Percentiles rank a stretch among this genome's conserved stretches.
Conservation (phyloP, 1,284 basidiomycete species). For the Trametes polyzona region DNA sequence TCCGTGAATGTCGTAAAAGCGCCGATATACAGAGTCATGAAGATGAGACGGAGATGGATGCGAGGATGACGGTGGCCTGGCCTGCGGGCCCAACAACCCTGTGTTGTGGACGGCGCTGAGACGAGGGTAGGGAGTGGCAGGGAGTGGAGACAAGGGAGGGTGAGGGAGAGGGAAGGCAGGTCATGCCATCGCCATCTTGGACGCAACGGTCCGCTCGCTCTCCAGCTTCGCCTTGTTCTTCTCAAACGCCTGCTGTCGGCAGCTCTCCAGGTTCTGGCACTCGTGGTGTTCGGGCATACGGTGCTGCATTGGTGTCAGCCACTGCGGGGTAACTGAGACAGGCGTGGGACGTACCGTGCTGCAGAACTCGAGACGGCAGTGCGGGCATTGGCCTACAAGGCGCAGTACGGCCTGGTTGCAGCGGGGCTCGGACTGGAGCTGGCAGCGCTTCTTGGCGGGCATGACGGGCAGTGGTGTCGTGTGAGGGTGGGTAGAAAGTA, state of each 20-base stretch:
- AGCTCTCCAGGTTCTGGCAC: slow-evolving; percentile 79
- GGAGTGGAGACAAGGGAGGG: neutral
- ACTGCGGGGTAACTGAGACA: neutral
- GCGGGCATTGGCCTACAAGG: slow-evolving; percentile 81
- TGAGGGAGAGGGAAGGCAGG: slow-evolving; percentile 16
- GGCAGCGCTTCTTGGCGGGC: slow-evolving; percentile 85
- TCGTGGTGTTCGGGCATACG: slow-evolving; percentile 83
- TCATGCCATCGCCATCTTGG: slow-evolving; percentile 83
- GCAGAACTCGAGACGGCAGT: slow-evolving; percentile 78
- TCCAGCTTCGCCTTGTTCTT: slow-evolving; percentile 85
- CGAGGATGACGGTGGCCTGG: slow-evolving; percentile 23
- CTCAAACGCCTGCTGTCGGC: slow-evolving; percentile 83
- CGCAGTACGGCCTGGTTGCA: slow-evolving; percentile 80
- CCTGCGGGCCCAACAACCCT: slow-evolving; percentile 18
- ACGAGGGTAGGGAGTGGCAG: slow-evolving; percentile 17
- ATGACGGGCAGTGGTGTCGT: slow-evolving; percentile 46
- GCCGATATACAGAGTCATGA: slow-evolving; percentile 27
- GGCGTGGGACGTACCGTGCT: slow-evolving; percentile 59
- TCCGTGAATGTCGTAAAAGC: slow-evolving; percentile 33
- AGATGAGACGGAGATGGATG: slow-evolving; percentile 22
- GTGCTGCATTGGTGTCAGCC: slow-evolving; percentile 51
- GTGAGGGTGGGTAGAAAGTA: slow-evolving; percentile 24
- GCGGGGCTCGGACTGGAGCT: slow-evolving; percentile 65
- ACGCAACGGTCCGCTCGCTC: slow-evolving; percentile 81
- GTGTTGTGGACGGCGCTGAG: slow-evolving; percentile 6